Base-by-base conservation (phyloP, 2,329 filamentous ascomycete genomes). In the Fusarium beomiforme region DNA sequence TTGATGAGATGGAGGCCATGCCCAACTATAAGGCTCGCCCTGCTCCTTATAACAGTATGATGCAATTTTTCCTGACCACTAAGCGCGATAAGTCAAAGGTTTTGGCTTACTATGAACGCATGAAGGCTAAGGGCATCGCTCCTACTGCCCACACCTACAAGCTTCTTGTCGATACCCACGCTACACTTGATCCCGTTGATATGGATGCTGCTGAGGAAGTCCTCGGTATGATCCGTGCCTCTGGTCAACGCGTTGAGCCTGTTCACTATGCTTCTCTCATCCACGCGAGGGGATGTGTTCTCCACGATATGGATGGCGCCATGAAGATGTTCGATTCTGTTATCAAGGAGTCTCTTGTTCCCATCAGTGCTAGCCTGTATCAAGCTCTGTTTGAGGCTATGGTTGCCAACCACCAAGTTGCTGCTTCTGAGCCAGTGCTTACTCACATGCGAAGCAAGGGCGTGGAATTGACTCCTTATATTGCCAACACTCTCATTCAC, bases 1-100 rank as follows among this genome's bases (percentile, higher is more conserved):
- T 99, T 78, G 94, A 98, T 78, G 96, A 99, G 85, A 99, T 99
- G 96, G 96, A 99, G 85, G 90, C 92, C 49, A 97, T 97, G 92
- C 92, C 94, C 62, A 99, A 99, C 85, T 99, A 99, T 89, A 98
- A 98, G 86, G 94, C 96, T 42, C 92, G 96, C 13, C 95, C 96
- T 29, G 96, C 96, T 26, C 96, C 96, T 2, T 99, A 99, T 87
- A 98, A 99, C 86, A 97, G 94, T 82, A 93, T 99, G 91, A 99
- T 99, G 90, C 96, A 99, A 80, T 98, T 97, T 85, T 99, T 98
- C 89, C 86, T 98, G 74, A 97, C 93, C 62, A 98, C 95, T 59
- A 98, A 98, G 89, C 93, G 94, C 57, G 95, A 99, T 81, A 95
- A 96, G 83, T 85, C 87, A 81, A 98, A 98, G 89, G 95, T 98